Evolutionary conservation across 805 yeast species (phyloP).

Genomic region (Phaffomyces opuntiae): DNA sequence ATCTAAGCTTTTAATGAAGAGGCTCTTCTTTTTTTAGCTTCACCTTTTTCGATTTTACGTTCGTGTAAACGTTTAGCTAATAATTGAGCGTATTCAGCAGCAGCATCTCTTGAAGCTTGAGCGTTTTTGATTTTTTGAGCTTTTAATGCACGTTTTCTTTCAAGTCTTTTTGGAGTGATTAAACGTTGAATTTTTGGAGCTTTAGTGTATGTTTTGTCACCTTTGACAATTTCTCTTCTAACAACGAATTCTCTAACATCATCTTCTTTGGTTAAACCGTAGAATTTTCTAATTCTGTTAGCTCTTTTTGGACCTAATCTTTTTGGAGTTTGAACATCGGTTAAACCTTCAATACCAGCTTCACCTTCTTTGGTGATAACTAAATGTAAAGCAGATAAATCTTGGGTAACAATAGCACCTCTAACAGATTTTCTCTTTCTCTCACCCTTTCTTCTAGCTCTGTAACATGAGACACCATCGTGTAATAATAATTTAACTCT

Average conservation of each 20-base stretch:
- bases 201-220: slow-evolving; percentile 98
- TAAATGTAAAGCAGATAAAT: slow-evolving; percentile 89
- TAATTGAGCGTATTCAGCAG: slow-evolving; percentile 99
- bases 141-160: slow-evolving; percentile 96
- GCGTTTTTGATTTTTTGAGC: slow-evolving; percentile 94
- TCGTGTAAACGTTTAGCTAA: slow-evolving; percentile 97
- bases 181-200: slow-evolving; percentile 99
- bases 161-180: slow-evolving; percentile 97
- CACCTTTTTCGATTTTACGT: slow-evolving; percentile 98
- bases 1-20: slow-evolving; percentile 87
- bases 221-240: slow-evolving; percentile 97
- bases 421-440: slow-evolving; percentile 99
- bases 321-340: slow-evolving; percentile 93
- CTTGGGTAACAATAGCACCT: slow-evolving; percentile 97
- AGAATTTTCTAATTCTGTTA: slow-evolving; percentile 99
- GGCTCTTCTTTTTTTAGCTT: slow-evolving; percentile 99
- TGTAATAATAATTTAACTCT: slow-evolving; percentile 92
- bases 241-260: slow-evolving; percentile 74
- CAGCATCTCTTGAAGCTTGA: slow-evolving; percentile 99
- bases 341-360: slow-evolving; percentile 88
- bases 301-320: slow-evolving; percentile 99
- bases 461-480: slow-evolving; percentile 94
- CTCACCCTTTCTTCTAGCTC: slow-evolving; percentile 99
- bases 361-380: slow-evolving; percentile 97
- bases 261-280: slow-evolving; percentile 84